Evolutionary conservation across 1,284 basidiomycete species (phyloP).

Genomic region (Fistulinella cinereoalba): DNA sequence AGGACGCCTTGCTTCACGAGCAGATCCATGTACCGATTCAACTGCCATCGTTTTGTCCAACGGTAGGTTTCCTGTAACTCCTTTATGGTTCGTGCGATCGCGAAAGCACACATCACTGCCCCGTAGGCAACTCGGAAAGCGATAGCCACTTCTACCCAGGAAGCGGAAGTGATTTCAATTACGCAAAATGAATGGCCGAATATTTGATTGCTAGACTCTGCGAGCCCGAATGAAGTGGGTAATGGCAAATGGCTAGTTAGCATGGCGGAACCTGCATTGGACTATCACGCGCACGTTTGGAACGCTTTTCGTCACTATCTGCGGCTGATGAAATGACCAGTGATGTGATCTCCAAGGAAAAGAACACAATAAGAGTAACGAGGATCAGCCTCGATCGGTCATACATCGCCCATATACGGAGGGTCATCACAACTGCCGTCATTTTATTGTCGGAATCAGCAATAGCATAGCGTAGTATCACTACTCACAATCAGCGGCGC

Average conservation of each 20-base stretch:
- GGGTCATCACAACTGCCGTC: background rate
- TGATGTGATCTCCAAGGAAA: background rate
- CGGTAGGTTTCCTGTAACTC: background rate
- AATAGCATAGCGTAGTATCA: no score
- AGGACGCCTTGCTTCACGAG: background rate
- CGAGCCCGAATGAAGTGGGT: no score
- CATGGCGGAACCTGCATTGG: background rate
- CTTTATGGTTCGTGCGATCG: background rate
- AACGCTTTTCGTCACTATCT: background rate
- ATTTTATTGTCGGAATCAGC: no score
- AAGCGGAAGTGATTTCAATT: background rate
- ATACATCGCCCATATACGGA: conserved; percentile 1
- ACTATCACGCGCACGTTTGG: background rate
- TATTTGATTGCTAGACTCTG: background rate
- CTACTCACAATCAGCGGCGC: background rate
- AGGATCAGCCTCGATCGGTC: background rate
- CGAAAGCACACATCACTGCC: background rate
- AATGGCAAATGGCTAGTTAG: no score
- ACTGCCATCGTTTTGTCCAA: background rate
- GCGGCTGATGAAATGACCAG: background rate
- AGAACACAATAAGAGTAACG: background rate
- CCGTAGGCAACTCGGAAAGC: background rate
- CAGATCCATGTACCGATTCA: background rate
- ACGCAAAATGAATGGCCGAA: background rate
- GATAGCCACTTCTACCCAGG: background rate